Conservation (phyloP, 176 grass and related monocot species). For the Zea luxurians region DNA sequence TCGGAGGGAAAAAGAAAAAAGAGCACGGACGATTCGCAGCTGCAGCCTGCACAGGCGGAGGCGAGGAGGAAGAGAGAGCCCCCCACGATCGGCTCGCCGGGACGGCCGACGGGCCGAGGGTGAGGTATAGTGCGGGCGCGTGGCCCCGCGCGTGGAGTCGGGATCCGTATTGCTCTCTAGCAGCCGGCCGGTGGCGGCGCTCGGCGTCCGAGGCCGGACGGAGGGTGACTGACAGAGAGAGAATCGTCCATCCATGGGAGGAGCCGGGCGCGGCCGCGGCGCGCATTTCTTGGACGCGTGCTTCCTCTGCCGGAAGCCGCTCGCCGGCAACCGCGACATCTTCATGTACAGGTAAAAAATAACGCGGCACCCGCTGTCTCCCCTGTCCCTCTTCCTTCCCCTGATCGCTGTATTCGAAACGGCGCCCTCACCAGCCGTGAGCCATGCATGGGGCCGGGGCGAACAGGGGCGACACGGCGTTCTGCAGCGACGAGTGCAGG, state of each 20-base stretch:
- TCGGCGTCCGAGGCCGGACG: neutral
- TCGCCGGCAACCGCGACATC: conserved; percentile 65
- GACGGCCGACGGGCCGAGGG: too few species aligned
- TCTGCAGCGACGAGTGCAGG: conserved; percentile 53
- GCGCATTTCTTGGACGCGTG: conserved; percentile 64
- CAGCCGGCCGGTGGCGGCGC: neutral
- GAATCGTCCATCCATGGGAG: conserved; percentile 2
- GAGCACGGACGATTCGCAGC: neutral
- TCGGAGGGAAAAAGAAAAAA: neutral
- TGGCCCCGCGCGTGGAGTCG: neutral
- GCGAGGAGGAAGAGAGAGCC: too few species aligned
- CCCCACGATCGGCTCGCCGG: neutral
- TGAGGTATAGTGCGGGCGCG: neutral
- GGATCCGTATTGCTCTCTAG: too few species aligned
- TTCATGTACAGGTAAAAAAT: conserved; percentile 76
- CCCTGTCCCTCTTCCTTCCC: neutral
- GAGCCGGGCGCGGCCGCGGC: neutral
- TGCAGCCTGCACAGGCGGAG: neutral
- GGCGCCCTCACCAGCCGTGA: neutral
- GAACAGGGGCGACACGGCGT: conserved; percentile 45
- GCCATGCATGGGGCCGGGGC: neutral
- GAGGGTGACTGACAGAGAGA: too few species aligned
- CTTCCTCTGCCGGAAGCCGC: conserved; percentile 67
- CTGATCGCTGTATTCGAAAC: neutral
- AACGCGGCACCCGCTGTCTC: too few species aligned